Evolutionary conservation across 2,329 filamentous ascomycete genomes (phyloP), one percentile per base, ranked within the genome.

Genomic region (Fusarium kyushuense): DNA sequence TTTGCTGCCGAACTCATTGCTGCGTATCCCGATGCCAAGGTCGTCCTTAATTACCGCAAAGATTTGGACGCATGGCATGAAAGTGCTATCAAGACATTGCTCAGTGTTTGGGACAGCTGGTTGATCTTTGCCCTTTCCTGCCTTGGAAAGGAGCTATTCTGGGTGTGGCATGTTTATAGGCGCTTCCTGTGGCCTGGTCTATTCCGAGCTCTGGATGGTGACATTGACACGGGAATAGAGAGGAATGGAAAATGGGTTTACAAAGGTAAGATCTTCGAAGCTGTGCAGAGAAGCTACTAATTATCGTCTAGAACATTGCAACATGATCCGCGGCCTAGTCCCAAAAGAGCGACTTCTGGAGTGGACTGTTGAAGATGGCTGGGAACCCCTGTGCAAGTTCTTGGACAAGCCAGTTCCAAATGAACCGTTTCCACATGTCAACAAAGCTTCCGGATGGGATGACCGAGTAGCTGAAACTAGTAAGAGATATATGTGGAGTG

Each of bases 11-110:
- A 70, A 54, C 51, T 70, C 21, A 42, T 67, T 5, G 49, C 55
- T 6, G 67, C 67, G 1, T 70, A 70, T 16, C 67, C 67, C 6
- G 54, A 70, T 30, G 45, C 66, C 23, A 70, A 70, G 38, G 59
- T 70, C 2, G 47, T 70, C 0, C 63, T 70, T 2, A 56, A 65
- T 11, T 32, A 67, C 42, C 67, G 63, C 16, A 52, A 25, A 52
- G 67, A 70, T 10, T 12, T 65, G 5, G 51, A 70, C 8, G 53
- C 67, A 3, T 67, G 63, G 63, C 65, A 58, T 16, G 65, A 43
- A 7, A 70, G 67, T 29, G 65, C 57, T 27, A 19, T 58, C 12
- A 63, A 67, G 6, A 62, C 54, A 3, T 25, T 70, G 11, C 46
- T 68, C 6, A 42, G 33, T 33, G 41, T 58, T 13, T 25, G 56